These are phyloP conservation scores for Entelexis paramagnoliae DNA, from an alignment of 1,139 yeast species.

Conservation along the genomic window DNA sequence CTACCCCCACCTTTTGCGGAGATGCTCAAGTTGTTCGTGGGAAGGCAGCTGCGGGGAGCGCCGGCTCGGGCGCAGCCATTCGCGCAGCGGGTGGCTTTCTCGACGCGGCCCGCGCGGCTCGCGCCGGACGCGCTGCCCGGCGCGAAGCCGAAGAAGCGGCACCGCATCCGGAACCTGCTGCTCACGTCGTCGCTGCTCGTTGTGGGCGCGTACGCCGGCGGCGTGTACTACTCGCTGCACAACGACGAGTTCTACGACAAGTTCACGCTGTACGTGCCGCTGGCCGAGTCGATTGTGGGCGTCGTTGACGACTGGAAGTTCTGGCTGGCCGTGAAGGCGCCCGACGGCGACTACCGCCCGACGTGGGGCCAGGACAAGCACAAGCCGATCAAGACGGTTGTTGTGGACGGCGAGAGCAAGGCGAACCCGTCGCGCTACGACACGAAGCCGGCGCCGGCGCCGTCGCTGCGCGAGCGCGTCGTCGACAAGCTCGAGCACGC, in stretches of 20 bases:
- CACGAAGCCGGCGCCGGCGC: neutral
- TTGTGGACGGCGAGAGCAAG: constrained; percentile 13
- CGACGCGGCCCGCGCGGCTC: constrained; percentile 9
- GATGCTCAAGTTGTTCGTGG: neutral
- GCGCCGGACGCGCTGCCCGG: constrained; percentile 2
- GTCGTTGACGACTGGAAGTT: constrained; percentile 39
- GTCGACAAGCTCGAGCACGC: neutral
- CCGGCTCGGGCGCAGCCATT: constrained; percentile 4
- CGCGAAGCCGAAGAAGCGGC: constrained; percentile 29
- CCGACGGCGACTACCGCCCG: constrained; percentile 2
- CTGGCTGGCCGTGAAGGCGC: constrained; percentile 10
- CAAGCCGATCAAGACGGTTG: constrained; percentile 7
- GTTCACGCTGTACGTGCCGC: constrained; percentile 52
- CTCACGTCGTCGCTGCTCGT: constrained; percentile 26
- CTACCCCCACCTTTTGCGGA: constrained; percentile 4
- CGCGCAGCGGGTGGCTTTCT: constrained; percentile 6
- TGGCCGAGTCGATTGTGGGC: constrained; percentile 45
- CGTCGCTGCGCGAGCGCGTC: neutral
- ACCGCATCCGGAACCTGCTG: constrained; percentile 30
- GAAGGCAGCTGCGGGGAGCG: constrained; percentile 4
- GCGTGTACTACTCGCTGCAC: constrained; percentile 32
- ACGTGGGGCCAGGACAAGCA: neutral
- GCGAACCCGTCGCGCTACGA: constrained; percentile 11
- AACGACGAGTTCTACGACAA: constrained; percentile 34
- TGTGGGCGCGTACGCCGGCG: constrained; percentile 32